Conservation (phyloP, 768 basidiomycete genomes). For the Lentinula aciculospora region DNA sequence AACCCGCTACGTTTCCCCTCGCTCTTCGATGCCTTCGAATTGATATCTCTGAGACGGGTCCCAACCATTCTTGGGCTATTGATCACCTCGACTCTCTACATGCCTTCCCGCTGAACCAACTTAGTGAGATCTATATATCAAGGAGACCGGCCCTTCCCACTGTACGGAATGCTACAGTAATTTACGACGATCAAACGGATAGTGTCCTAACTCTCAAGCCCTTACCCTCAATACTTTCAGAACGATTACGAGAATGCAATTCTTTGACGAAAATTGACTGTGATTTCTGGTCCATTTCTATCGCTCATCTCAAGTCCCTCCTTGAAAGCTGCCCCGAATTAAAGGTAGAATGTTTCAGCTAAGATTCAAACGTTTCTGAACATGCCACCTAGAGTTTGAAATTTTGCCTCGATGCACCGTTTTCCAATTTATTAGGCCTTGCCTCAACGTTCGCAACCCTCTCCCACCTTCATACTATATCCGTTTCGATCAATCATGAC, state of each 20-base stretch:
- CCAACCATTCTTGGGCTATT: slow-evolving; percentile 33
- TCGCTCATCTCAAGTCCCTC: slow-evolving; percentile 24
- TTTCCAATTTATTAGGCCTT: slow-evolving; percentile 26
- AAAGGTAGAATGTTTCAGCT: slow-evolving; percentile 17
- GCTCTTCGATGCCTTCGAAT: slow-evolving; percentile 21
- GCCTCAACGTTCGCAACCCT: slow-evolving; percentile 24
- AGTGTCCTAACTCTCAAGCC: slow-evolving; percentile 22
- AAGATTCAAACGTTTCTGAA: slow-evolving; percentile 4
- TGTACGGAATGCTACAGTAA: slow-evolving; percentile 12
- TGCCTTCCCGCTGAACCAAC: slow-evolving; percentile 19
- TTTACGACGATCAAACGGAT: slow-evolving; percentile 19
- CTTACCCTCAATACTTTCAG: slow-evolving; percentile 25
- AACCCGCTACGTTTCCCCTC: slow-evolving; percentile 19
- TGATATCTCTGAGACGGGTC: slow-evolving; percentile 23
- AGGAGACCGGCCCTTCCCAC: slow-evolving; percentile 19
- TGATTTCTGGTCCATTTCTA: slow-evolving; percentile 32
- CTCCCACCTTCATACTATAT: slow-evolving; percentile 22
- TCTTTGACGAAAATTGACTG: slow-evolving; percentile 24
- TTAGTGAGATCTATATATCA: slow-evolving; percentile 21
- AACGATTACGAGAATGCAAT: slow-evolving; percentile 18
- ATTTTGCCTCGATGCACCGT: slow-evolving; percentile 29
- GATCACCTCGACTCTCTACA: slow-evolving; percentile 31
- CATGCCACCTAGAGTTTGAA: slow-evolving; percentile 17
- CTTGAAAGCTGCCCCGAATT: slow-evolving; percentile 27
- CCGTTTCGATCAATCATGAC: slow-evolving; percentile 21